Conservation (phyloP, 2,329 filamentous ascomycete species). For the Furcasterigmium sp. region DNA sequence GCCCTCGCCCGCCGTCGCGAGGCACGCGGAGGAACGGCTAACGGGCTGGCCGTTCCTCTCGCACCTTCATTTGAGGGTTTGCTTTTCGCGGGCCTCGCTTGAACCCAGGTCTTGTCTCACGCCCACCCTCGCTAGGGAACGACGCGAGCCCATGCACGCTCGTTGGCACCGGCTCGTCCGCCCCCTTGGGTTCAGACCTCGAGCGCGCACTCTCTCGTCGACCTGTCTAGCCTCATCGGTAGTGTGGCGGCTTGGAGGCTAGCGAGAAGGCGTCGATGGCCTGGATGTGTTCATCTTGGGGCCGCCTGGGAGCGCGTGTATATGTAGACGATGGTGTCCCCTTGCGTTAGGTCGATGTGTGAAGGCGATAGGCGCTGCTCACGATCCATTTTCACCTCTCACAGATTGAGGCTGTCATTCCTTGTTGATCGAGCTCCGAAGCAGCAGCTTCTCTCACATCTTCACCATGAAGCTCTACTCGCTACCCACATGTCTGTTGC, state of each 20-base stretch:
- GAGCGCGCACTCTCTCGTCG: not conserved
- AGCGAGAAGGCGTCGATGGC: no score
- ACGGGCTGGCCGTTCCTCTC: no score
- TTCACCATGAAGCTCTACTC: not conserved
- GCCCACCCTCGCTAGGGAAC: no score
- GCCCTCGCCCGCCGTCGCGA: no score
- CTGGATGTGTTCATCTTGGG: no score
- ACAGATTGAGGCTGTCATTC: not conserved
- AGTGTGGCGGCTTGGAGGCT: conserved; percentile 4
- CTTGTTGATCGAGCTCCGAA: not conserved
- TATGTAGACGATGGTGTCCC: not conserved
- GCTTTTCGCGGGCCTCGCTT: no score
- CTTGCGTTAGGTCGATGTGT: not conserved
- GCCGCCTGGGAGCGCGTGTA: not conserved
- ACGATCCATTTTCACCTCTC: not conserved
- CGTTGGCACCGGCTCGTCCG: no score
- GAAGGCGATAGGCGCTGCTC: no score
- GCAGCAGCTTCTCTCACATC: not conserved
- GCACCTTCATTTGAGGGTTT: no score
- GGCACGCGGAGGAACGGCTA: no score
- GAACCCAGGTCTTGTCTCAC: no score
- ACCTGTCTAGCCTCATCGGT: conserved; percentile 2
- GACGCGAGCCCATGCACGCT: no score
- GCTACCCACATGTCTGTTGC: not conserved
- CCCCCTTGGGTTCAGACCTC: conserved; percentile 2